Conservation (phyloP, 2,329 filamentous ascomycete genomes). For the Fusarium sp. region DNA sequence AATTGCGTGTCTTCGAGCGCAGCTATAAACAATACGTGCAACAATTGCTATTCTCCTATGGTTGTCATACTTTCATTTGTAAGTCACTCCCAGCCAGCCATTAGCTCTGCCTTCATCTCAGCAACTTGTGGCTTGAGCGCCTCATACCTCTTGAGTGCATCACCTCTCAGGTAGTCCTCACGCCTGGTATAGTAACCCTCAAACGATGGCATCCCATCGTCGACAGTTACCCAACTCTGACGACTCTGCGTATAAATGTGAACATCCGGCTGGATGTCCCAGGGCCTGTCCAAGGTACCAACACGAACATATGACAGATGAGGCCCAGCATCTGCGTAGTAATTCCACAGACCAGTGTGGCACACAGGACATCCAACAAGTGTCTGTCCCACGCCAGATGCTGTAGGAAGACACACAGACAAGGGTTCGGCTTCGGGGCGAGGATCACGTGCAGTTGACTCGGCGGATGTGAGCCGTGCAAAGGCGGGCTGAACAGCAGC, state of each 20-base stretch:
- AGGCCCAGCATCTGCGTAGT: conserved; percentile 51
- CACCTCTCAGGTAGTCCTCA: conserved; percentile 47
- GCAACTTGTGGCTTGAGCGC: conserved; percentile 37
- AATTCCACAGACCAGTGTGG: conserved; percentile 52
- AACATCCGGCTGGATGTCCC: conserved; percentile 54
- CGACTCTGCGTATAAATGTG: conserved; percentile 57
- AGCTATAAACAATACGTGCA: not conserved
- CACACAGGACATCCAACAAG: conserved; percentile 57
- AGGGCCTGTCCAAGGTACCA: conserved; percentile 56
- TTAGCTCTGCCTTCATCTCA: conserved; percentile 34
- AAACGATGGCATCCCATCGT: conserved; percentile 51
- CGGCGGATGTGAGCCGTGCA: conserved; percentile 31
- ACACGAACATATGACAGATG: conserved; percentile 53
- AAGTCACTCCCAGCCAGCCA: conserved; percentile 1
- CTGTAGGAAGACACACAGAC: conserved; percentile 50
- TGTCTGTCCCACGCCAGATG: conserved; percentile 54
- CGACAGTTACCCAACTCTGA: conserved; percentile 51
- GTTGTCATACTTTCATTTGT: not conserved
- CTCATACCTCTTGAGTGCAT: conserved; percentile 46
- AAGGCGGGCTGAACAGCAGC: conserved; percentile 32
- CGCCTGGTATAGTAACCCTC: conserved; percentile 50
- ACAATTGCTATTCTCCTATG: not conserved
- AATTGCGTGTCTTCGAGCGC: not conserved
- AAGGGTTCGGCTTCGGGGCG: conserved; percentile 15
- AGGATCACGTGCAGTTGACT: conserved; percentile 9